phyloP scores from a whole-genome alignment of 2,329 filamentous ascomycete genomes.

The Geosmithia morbida region DNA sequence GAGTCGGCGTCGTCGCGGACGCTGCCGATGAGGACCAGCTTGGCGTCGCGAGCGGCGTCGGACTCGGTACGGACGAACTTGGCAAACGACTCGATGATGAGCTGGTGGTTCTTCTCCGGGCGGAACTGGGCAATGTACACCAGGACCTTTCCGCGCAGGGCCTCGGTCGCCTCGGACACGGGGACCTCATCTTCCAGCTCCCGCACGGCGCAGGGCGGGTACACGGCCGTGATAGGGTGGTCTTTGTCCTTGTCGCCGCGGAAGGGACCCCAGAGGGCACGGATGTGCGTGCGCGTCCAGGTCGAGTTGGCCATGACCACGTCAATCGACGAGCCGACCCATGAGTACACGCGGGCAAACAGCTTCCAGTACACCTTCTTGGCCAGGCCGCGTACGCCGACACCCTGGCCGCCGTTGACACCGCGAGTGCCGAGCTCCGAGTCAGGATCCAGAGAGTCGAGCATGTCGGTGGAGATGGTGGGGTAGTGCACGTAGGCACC shows the following conservation, averaged over 20 bases:
- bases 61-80: constrained; percentile 48
- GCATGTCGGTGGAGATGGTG: constrained; percentile 97
- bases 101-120: constrained; percentile 88
- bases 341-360: constrained; percentile 72
- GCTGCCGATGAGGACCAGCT: constrained; percentile 75
- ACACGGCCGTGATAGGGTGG: constrained; percentile 59
- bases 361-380: constrained; percentile 79
- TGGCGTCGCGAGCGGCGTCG: constrained; percentile 38
- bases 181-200: constrained; percentile 66
- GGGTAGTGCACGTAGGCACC: constrained; percentile 96
- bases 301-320: constrained; percentile 95
- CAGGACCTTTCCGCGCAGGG: constrained; percentile 53
- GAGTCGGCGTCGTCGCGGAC: constrained; percentile 76
- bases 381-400: constrained; percentile 50
- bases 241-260: constrained; percentile 29
- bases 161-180: constrained; percentile 55
- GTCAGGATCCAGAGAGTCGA: constrained; percentile 59
- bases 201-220: constrained; percentile 81
- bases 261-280: constrained; percentile 59
- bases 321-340: constrained; percentile 71
- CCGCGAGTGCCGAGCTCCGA: constrained; percentile 47
- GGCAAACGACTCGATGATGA: constrained; percentile 76
- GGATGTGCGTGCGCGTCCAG: constrained; percentile 82
- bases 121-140: constrained; percentile 96
- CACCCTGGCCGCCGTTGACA: constrained; percentile 71